Evolutionary conservation across 495 filamentous ascomycete genomes (phyloP).

Genomic region (Neurospora tetrasperma): DNA sequence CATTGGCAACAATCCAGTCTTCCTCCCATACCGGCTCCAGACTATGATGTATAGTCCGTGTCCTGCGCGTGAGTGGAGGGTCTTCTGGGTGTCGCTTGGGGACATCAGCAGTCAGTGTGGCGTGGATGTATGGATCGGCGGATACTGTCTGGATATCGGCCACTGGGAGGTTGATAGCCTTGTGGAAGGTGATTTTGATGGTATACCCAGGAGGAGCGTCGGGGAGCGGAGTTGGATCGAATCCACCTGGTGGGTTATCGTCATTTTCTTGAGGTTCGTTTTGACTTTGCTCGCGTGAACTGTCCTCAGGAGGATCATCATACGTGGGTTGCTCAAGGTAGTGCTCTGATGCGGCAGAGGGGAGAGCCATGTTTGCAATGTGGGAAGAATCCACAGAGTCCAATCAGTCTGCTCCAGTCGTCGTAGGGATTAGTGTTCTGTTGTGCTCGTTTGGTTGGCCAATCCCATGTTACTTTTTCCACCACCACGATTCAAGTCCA

Average conservation of each 20-base stretch:
- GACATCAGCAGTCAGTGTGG: constrained; percentile 52
- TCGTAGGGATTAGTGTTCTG: background rate
- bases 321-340: background rate
- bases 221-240: constrained; percentile 67
- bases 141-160: constrained; percentile 68
- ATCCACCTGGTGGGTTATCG: constrained; percentile 64
- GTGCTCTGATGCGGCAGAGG: background rate
- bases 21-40: constrained; percentile 71
- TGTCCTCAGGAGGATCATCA: background rate
- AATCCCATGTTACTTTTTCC: background rate
- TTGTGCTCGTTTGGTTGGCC: background rate
- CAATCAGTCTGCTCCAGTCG: background rate
- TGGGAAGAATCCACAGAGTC: background rate
- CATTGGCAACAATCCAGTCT: constrained; percentile 79
- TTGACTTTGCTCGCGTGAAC: background rate
- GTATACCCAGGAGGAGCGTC: constrained; percentile 66
- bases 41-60: constrained; percentile 58
- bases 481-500: background rate
- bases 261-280: constrained; percentile 47
- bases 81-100: constrained; percentile 72
- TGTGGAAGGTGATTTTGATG: constrained; percentile 74
- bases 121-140: constrained; percentile 74
- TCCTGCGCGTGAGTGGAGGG: constrained; percentile 59
- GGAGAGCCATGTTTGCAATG: background rate
- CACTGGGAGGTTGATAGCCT: constrained; percentile 67